phyloP scores from a whole-genome alignment of 345 rosid genomes.

The Sonneratia caseolaris region DNA sequence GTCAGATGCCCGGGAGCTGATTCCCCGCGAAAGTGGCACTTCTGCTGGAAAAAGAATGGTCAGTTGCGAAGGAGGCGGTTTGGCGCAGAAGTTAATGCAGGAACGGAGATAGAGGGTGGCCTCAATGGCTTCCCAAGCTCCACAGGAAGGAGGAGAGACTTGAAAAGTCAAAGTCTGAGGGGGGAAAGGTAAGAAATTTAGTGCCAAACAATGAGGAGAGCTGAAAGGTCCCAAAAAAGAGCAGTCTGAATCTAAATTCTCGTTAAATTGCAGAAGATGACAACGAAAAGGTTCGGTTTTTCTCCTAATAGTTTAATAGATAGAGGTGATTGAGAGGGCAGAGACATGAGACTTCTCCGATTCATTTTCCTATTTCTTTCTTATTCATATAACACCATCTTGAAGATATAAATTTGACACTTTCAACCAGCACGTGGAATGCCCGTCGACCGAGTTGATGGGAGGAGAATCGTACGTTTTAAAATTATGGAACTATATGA shows the following conservation, averaged over 20 bases:
- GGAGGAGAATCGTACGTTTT: too few relatives aligned
- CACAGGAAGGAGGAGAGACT: neutral
- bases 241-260: neutral
- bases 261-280: neutral
- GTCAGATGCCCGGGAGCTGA: neutral
- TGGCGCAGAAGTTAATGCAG: neutral
- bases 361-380: too few relatives aligned
- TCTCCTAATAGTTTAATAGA: neutral
- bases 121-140: neutral
- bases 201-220: neutral
- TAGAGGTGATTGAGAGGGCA: too few relatives aligned
- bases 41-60: neutral
- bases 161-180: constrained; percentile 7
- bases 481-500: too few relatives aligned
- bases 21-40: neutral
- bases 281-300: neutral
- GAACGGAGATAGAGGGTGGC: neutral
- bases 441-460: too few relatives aligned
- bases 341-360: too few relatives aligned
- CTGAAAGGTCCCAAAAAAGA: neutral
- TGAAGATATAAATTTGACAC: too few relatives aligned
- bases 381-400: too few relatives aligned
- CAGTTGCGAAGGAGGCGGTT: neutral
- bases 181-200: neutral
- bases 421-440: too few relatives aligned